Conservation (phyloP, 306 rosid genomes). For the Ochetophila trinervis region DNA sequence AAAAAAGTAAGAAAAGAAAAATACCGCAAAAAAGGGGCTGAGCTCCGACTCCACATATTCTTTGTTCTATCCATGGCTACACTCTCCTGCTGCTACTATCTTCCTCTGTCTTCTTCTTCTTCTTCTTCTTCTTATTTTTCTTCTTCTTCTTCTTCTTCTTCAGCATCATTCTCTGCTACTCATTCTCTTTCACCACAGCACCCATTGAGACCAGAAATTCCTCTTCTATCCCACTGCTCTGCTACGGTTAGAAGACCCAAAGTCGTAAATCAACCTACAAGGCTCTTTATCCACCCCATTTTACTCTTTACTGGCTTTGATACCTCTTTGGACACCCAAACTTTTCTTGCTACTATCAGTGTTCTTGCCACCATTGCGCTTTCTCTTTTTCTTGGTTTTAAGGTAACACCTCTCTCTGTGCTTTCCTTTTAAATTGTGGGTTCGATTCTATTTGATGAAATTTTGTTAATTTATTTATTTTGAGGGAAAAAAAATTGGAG, state of each 20-base stretch:
- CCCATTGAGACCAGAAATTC: slow-evolving; percentile 31
- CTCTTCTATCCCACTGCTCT: slow-evolving; percentile 23
- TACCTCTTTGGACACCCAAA: slow-evolving; percentile 63
- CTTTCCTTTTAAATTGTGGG: background rate
- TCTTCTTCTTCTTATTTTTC: slow-evolving; percentile 27
- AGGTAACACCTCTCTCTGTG: slow-evolving; percentile 40
- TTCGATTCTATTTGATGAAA: slow-evolving; percentile 6
- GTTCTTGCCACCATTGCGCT: slow-evolving; percentile 86
- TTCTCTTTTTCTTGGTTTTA: slow-evolving; percentile 84
- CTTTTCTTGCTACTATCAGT: slow-evolving; percentile 71
- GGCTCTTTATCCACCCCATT: slow-evolving; percentile 53
- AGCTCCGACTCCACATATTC: slow-evolving; percentile 32
- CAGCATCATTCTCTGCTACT: slow-evolving; percentile 33
- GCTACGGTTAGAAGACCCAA: slow-evolving; percentile 32
- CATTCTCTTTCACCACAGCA: slow-evolving; percentile 38
- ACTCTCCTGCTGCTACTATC: slow-evolving; percentile 40
- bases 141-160: slow-evolving; percentile 31
- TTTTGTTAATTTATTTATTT: slow-evolving; percentile 11
- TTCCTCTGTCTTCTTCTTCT: slow-evolving; percentile 42
- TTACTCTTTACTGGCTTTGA: slow-evolving; percentile 50
- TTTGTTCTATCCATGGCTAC: slow-evolving; percentile 59
- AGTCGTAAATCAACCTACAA: slow-evolving; percentile 30
- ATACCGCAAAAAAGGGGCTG: background rate
- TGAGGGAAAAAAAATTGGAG: background rate
- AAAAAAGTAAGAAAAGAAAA: background rate